Base-by-base conservation (phyloP, 176 grass and related monocot genomes). In the Triticum dicoccoides region DNA sequence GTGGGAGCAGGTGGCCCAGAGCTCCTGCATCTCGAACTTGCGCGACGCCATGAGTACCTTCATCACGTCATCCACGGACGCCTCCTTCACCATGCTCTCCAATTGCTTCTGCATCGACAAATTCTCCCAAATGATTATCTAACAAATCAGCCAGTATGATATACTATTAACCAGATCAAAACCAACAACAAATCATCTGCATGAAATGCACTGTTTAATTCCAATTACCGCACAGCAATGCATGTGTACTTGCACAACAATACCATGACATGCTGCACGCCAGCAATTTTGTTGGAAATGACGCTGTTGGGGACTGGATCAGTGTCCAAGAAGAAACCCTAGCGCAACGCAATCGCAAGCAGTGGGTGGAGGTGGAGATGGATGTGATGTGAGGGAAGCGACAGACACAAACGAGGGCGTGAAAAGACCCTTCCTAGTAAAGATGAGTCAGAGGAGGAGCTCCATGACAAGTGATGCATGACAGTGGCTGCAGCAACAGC, bases 351-450 rank as follows among this genome's bases (percentile, higher is more conserved):
- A 54, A 85, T 42, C 29, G 78, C 52, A 8, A 81, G 66, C 38
- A 87, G 63, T 74, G 29, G 27, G 42, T 51, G 73, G 52, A 56
- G 73, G 73, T 76, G 44, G 24, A 76, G 79, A 66, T 63, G 30
- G 90, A 84, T 76, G 87, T 90, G 89, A 91, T 89, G 91, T 63
- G 51, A 89, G 83, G 83, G 80, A 73, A 85, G 76, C 65, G 77
- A 79, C 85, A 90, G 74, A 83, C 87, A 86, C 70, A 74, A 90
- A 84, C 91, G 80, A 92, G 81, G 71, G 86, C 33, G 61, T 92
- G 93, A 93, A 88, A 95, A 93, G 91, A 95, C 93, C 80, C 83
- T 93, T 95, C 93, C 93, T 93, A 95, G 93, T 95, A 95, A 91
- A 88, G 88, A 84, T 61, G 69, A 85, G 85, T 86, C 84, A 90